Evolutionary conservation across 1,139 yeast species (phyloP).

Genomic region (Kodamaea arcana): DNA sequence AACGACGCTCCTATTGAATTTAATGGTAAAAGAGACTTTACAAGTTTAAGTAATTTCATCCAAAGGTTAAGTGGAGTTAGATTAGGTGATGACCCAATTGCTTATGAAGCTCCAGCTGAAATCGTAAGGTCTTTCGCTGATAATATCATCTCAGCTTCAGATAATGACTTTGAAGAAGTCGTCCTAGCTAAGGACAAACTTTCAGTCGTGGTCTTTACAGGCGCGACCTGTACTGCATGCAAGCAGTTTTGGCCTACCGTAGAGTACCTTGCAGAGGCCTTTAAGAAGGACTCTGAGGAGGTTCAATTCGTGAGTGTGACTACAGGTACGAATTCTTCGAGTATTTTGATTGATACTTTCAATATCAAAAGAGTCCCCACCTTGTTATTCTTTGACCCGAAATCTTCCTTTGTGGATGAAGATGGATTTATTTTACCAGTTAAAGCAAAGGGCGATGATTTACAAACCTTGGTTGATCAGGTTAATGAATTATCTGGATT

Average conservation of each 20-base stretch:
- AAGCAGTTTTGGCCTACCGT: slow-evolving; percentile 25
- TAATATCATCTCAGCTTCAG: slow-evolving; percentile 11
- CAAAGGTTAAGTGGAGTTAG: slow-evolving; percentile 32
- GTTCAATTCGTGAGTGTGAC: slow-evolving; percentile 33
- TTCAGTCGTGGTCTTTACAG: slow-evolving; percentile 35
- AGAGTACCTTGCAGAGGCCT: slow-evolving; percentile 32
- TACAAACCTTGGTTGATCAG: slow-evolving; percentile 42
- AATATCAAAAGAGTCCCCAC: slow-evolving; percentile 51
- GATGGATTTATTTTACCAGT: slow-evolving; percentile 29
- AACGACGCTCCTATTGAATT: slow-evolving; percentile 46
- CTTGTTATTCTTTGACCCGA: slow-evolving; percentile 43
- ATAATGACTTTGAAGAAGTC: slow-evolving; percentile 29
- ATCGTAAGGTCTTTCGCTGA: slow-evolving; percentile 2
- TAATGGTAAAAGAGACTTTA: slow-evolving; percentile 46
- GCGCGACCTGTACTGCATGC: slow-evolving; percentile 34
- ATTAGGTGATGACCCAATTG: slow-evolving; percentile 9
- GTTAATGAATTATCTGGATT: slow-evolving; percentile 51
- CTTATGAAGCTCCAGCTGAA: slow-evolving; percentile 3
- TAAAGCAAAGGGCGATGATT: slow-evolving; percentile 36
- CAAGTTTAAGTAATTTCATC: slow-evolving; percentile 44
- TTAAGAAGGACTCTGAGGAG: slow-evolving; percentile 22
- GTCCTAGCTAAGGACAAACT: slow-evolving; percentile 22
- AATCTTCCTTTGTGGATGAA: slow-evolving; percentile 6
- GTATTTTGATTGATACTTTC: slow-evolving; percentile 25
- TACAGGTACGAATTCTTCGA: slow-evolving; percentile 5